A percentile compares a stretch with the other conserved stretches of the same genome.
Conservation (phyloP, 495 filamentous ascomycete genomes). For the Tuber aestivum region DNA sequence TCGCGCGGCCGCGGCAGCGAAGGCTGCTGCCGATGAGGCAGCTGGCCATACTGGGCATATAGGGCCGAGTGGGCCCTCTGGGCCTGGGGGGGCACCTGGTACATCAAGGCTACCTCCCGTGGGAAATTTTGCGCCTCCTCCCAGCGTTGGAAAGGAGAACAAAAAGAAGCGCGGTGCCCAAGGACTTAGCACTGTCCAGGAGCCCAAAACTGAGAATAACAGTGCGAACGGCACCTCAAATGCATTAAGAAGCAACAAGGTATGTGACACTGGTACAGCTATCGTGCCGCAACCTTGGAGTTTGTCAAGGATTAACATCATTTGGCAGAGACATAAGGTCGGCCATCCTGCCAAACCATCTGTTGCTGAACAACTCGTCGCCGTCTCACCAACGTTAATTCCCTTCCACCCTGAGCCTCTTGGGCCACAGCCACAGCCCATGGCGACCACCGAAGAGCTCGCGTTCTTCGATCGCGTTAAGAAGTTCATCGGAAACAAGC, state of each 20-base stretch:
- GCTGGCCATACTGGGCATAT: constrained; percentile 46
- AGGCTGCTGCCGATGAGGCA: constrained; percentile 61
- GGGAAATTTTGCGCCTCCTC: constrained; percentile 82
- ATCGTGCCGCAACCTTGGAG: not conserved
- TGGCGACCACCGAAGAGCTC: constrained; percentile 65
- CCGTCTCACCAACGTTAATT: constrained; percentile 79
- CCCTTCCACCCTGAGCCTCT: constrained; percentile 82
- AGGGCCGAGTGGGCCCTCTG: constrained; percentile 51
- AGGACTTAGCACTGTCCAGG: constrained; percentile 20
- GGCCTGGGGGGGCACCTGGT: constrained; percentile 50
- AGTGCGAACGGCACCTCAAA: constrained; percentile 15
- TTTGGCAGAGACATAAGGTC: constrained; percentile 35
- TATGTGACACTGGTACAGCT: not conserved
- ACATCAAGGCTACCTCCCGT: constrained; percentile 80
- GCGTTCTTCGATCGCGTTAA: constrained; percentile 94
- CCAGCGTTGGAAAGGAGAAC: constrained; percentile 69
- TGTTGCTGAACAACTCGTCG: constrained; percentile 45
- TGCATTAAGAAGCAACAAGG: not conserved
- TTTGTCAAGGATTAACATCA: constrained; percentile 7
- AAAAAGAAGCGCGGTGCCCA: constrained; percentile 64
- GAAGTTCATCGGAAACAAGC: constrained; percentile 90
- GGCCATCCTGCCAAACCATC: constrained; percentile 35
- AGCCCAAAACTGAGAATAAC: constrained; percentile 33
- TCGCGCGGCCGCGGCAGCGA: constrained; percentile 63
- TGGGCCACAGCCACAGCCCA: constrained; percentile 61